Conservation (phyloP, 2,329 filamentous ascomycete species). For the Blastomyces silverae region DNA sequence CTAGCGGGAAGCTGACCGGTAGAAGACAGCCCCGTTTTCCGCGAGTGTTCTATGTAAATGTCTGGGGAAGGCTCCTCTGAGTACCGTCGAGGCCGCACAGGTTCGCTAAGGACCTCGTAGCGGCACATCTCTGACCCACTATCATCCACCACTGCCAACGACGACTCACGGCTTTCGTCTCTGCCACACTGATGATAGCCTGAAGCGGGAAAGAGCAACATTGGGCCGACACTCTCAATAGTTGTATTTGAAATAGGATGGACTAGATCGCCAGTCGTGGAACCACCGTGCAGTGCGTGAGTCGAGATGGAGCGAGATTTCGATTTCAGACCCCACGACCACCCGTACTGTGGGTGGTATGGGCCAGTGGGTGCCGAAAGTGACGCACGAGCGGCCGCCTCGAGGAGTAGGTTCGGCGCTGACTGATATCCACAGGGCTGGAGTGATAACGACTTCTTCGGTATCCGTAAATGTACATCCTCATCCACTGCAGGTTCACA, state of each 20-base stretch:
- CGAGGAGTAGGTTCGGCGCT: conserved; percentile 2
- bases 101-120: neutral
- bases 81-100: neutral
- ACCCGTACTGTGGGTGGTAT: conserved; percentile 7
- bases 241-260: neutral
- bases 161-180: conserved; percentile 2
- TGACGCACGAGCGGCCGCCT: neutral
- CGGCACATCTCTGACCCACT: neutral
- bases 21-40: neutral
- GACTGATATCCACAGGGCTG: conserved; percentile 5
- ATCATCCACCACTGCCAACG: neutral
- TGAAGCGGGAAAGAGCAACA: neutral
- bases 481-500: neutral
- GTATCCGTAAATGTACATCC: neutral
- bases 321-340: conserved; percentile 3
- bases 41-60: neutral
- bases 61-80: neutral
- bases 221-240: conserved; percentile 1
- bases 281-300: neutral
- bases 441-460: conserved; percentile 4
- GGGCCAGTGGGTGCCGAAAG: neutral
- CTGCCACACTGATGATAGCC: neutral
- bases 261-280: neutral
- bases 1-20: neutral
- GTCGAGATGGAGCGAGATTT: neutral